Percentiles rank a stretch among this genome's conserved stretches.
phyloP scores from a whole-genome alignment of 345 rosid species.

The Pistacia integerrima region DNA sequence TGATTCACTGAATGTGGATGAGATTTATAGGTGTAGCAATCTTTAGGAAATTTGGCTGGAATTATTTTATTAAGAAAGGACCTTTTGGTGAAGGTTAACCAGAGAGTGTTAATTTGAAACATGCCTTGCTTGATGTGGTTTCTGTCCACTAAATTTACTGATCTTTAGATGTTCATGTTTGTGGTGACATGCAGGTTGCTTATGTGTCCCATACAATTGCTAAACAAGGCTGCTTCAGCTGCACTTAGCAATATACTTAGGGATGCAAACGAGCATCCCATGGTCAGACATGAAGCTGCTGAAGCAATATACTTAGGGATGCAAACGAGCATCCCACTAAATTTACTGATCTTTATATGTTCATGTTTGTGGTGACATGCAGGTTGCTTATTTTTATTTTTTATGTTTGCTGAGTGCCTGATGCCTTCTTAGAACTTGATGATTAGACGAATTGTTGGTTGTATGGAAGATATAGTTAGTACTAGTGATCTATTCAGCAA shows the following conservation, averaged over 20 bases:
- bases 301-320: slow-evolving; percentile 56
- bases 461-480: not conserved
- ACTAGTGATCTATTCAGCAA: not conserved
- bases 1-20: not conserved
- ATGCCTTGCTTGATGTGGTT: slow-evolving; percentile 6
- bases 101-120: slow-evolving; percentile 5
- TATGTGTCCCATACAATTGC: slow-evolving; percentile 92
- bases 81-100: not conserved
- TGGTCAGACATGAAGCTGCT: slow-evolving; percentile 99
- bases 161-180: slow-evolving; percentile 9
- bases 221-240: slow-evolving; percentile 77
- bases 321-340: not conserved
- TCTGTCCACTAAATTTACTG: not conserved
- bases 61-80: not conserved
- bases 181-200: slow-evolving; percentile 63
- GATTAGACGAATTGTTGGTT: not conserved
- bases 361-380: slow-evolving; percentile 35
- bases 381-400: slow-evolving; percentile 28
- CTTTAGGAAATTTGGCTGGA: not conserved
- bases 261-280: slow-evolving; percentile 80
- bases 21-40: not conserved
- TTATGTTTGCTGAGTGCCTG: not conserved
- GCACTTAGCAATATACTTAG: slow-evolving; percentile 71
- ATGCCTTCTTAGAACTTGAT: not conserved
- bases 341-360: not conserved